phyloP scores from a whole-genome alignment of 371 early-diverging fungal genomes.

The Mortierella sp. region DNA sequence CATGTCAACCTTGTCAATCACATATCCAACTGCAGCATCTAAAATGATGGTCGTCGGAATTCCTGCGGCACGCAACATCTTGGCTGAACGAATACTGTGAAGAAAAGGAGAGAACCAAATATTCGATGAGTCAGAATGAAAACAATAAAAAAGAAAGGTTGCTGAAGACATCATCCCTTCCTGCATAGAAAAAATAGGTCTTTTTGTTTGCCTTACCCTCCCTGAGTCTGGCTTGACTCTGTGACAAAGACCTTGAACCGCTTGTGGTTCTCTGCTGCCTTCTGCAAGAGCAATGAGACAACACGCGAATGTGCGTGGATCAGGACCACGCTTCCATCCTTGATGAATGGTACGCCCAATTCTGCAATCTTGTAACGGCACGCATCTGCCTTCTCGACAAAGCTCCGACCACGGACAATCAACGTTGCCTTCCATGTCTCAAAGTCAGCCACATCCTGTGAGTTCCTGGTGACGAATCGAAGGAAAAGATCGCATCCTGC shows the following conservation, averaged over 20 bases:
- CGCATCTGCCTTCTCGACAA: slow-evolving; percentile 78
- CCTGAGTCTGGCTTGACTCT: slow-evolving; percentile 84
- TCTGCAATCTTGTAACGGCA: slow-evolving; percentile 84
- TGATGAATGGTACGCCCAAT: slow-evolving; percentile 88
- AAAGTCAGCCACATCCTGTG: slow-evolving; percentile 78
- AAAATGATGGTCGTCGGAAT: slow-evolving; percentile 90
- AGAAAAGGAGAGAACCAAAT: not conserved
- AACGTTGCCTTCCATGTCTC: slow-evolving; percentile 84
- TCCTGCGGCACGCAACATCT: slow-evolving; percentile 77
- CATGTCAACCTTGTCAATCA: slow-evolving; percentile 94
- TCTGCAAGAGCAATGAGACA: slow-evolving; percentile 84
- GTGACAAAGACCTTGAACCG: slow-evolving; percentile 91
- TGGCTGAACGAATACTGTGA: slow-evolving; percentile 77
- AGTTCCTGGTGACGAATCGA: slow-evolving; percentile 79
- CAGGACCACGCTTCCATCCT: slow-evolving; percentile 89
- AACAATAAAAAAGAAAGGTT: not conserved
- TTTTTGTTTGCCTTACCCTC: slow-evolving; percentile 77
- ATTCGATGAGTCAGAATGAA: slow-evolving; percentile 46
- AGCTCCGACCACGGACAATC: slow-evolving; percentile 75
- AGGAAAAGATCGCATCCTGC: slow-evolving; percentile 94
- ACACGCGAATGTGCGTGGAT: slow-evolving; percentile 96
- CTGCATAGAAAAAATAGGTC: not conserved
- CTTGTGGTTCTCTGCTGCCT: slow-evolving; percentile 81
- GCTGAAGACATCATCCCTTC: not conserved
- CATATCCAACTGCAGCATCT: slow-evolving; percentile 94